Evolutionary conservation across 257 asterid species (phyloP), one percentile per base, ranked within the genome.

Genomic region (Solanum peruvianum): DNA sequence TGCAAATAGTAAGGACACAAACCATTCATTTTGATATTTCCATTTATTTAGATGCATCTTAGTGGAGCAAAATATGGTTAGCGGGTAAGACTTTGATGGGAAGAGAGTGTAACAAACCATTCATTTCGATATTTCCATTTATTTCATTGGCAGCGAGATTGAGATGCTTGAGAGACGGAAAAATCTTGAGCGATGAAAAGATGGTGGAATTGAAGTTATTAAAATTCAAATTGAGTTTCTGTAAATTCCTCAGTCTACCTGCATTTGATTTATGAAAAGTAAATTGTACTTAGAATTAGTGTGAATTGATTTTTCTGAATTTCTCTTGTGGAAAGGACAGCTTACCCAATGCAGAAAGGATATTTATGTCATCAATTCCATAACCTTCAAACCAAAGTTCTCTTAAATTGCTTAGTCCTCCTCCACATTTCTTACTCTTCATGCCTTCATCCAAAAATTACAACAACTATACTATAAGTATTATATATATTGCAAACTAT

Each of bases 81-180:
- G 3, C 1, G 21, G 0, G 21, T 1, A 49, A 49, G 60, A 49
- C 21, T 47, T 47, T 0, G 58, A 47, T 47, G 0, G 0, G 58
- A 47, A 47, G n/a, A n/a, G n/a, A n/a, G n/a, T n/a, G n/a, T n/a
- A n/a, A 41, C 44, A 41, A 0, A 41, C 44, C 60, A 49, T 15
- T 49, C 60, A 49, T 49, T 49, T 49, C 1, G 3, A 49, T 2
- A 49, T 49, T 15, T 49, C 21, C 60, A 49, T 49, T 0, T 49
- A 49, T 49, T 49, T 49, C 9, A 15, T 49, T 49, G 0, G 20
- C 0, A 0, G 21, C 60, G 0, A 49, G 21, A 49, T 49, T 49
- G 3, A 49, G 21, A 15, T 49, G 58, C 58, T 15, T 15, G 20
- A 49, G 58, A 49, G 9, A 49, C 9, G 58, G 58, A 49, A 49